Evolutionary conservation across 2,329 filamentous ascomycete species (phyloP), one percentile per base, ranked within the genome.

Genomic region (Aspergillus sp.): DNA sequence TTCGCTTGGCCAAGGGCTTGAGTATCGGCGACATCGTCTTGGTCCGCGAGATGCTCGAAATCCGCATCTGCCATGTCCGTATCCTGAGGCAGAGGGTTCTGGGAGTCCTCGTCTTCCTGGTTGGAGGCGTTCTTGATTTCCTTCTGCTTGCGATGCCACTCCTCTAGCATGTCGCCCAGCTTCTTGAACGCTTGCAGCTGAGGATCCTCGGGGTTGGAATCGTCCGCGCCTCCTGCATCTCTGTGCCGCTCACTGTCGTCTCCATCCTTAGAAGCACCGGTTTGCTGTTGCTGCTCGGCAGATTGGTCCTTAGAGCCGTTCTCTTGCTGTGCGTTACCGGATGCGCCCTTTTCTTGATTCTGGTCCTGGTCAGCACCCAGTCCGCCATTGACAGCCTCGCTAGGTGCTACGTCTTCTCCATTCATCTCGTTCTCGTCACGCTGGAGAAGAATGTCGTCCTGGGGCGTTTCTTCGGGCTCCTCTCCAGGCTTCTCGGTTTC

Each of bases 21-120:
- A 1, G 92, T 88, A 72, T 97, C 93, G n/a, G 90, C 86, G 56
- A 88, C 84, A 29, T 88, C 85, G 31, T 95, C 85, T 61, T 97
- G 91, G 65, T 97, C 87, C 61, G 90, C 89, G 3, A 98, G 81
- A 76, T 99, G 95, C 78, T 98, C 92, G 71, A 97, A 97, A 71
- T 97, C 92, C n/a, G 85, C 86, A 70, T 89, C 84, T 10, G 85
- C 82, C 82, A 91, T 89, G 62, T 95, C 88, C n/a, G 87, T 81
- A 60, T 90, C 86, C 63, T 83, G 71, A 54, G 81, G 78, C 65
- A 85, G 77, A 32, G 84, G 81, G 51, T 66, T 52, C 31, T 86
- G 82, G 20, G 75, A 75, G 45, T 68, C 61, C 46, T 82, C 76
- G 55, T 87, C 78, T 42, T 83, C 78, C 53, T 85, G 78, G 56